Evolutionary conservation across 2,329 filamentous ascomycete genomes (phyloP).

Genomic region (Stagonosporopsis rhizophila): DNA sequence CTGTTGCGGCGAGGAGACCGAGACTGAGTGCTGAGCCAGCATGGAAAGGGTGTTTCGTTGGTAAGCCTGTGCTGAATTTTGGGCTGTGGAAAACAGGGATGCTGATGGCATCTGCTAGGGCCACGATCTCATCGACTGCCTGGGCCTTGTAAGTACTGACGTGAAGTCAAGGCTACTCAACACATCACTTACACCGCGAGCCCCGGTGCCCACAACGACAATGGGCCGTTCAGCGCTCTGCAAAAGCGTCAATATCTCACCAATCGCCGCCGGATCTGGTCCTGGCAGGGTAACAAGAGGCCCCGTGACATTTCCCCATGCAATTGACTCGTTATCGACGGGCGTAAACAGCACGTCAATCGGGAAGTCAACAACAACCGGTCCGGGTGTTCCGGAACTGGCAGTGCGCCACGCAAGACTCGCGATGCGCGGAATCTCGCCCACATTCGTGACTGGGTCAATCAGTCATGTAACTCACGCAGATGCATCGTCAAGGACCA

Average conservation of each 20-base stretch:
- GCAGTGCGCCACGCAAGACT: slow-evolving; percentile 52
- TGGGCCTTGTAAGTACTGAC: slow-evolving; percentile 14
- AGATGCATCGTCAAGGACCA: neutral
- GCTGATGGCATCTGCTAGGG: slow-evolving; percentile 44
- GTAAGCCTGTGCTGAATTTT: slow-evolving; percentile 43
- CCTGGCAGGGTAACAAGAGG: slow-evolving; percentile 45
- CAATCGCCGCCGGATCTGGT: slow-evolving; percentile 48
- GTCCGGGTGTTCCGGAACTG: slow-evolving; percentile 51
- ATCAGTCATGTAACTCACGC: neutral
- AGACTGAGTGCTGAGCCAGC: slow-evolving; percentile 48
- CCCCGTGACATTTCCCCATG: slow-evolving; percentile 52
- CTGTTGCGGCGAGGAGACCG: slow-evolving; percentile 35
- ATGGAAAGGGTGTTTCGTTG: slow-evolving; percentile 43
- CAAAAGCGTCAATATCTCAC: slow-evolving; percentile 42
- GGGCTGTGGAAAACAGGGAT: slow-evolving; percentile 54
- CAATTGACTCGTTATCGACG: slow-evolving; percentile 43
- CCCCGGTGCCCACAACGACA: slow-evolving; percentile 54
- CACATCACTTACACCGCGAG: slow-evolving; percentile 7
- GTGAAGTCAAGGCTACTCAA: neutral
- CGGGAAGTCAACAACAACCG: slow-evolving; percentile 50
- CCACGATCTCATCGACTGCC: slow-evolving; percentile 41
- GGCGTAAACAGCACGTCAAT: slow-evolving; percentile 55
- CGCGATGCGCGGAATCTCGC: slow-evolving; percentile 56
- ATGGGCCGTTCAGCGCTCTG: slow-evolving; percentile 49
- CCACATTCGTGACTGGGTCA: slow-evolving; percentile 47